phyloP scores from a whole-genome alignment of 2,329 filamentous ascomycete species.

The Xylariaceae sp. region DNA sequence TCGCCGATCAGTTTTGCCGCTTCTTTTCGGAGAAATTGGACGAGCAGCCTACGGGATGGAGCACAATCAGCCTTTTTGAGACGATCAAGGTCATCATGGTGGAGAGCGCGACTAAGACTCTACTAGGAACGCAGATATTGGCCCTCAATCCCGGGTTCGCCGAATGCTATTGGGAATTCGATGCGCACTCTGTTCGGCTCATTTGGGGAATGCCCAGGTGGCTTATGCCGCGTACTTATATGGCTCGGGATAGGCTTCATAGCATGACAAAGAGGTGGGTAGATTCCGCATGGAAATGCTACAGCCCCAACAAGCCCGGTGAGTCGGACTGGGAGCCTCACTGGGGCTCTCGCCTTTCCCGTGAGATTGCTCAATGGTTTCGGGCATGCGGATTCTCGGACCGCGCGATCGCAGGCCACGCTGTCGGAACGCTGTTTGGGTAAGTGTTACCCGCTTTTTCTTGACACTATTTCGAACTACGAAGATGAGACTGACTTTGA shows the following conservation, averaged over 20 bases:
- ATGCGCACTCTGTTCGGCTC: slow-evolving; percentile 18
- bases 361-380: slow-evolving; percentile 20
- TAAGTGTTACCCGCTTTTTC: slow-evolving; percentile 3
- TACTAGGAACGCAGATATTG: slow-evolving; percentile 24
- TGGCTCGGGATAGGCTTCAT: slow-evolving; percentile 16
- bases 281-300: slow-evolving; percentile 11
- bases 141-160: slow-evolving; percentile 24
- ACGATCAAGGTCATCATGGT: slow-evolving; percentile 22
- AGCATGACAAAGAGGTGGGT: slow-evolving; percentile 12
- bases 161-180: slow-evolving; percentile 26
- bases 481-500: too few relatives aligned
- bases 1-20: slow-evolving; percentile 13
- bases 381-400: slow-evolving; percentile 15
- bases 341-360: slow-evolving; percentile 23
- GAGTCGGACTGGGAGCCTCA: slow-evolving; percentile 28
- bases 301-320: slow-evolving; percentile 15
- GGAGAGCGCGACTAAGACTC: slow-evolving; percentile 16
- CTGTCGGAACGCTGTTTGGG: slow-evolving; percentile 8
- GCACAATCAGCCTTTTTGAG: slow-evolving; percentile 15
- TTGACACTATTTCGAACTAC: too few relatives aligned
- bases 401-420: slow-evolving; percentile 1
- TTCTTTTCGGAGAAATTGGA: slow-evolving; percentile 14
- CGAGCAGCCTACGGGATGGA: slow-evolving; percentile 17
- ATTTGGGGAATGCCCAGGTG: slow-evolving; percentile 22
- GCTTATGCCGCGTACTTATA: slow-evolving; percentile 17